A percentile compares a stretch with the other conserved stretches of the same genome.
phyloP scores from a whole-genome alignment of 2,329 filamentous ascomycete genomes.

The Xylaria digitata region DNA sequence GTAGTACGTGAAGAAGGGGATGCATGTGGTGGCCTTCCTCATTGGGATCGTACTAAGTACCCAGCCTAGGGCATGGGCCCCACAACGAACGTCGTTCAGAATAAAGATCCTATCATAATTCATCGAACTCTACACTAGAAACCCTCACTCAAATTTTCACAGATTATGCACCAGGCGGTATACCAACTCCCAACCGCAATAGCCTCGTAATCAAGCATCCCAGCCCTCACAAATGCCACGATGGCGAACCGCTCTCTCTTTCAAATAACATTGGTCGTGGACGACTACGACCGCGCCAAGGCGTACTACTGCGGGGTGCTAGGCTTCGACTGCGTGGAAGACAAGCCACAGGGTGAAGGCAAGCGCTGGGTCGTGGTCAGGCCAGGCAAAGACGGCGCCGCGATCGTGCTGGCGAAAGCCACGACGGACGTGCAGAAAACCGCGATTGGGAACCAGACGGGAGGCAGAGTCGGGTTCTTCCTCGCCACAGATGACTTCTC shows the following conservation, averaged over 20 bases:
- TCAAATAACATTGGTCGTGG: conserved; percentile 32
- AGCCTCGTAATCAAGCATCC: neutral
- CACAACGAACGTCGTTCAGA: conserved; percentile 8
- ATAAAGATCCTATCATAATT: conserved; percentile 6
- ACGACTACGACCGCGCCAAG: conserved; percentile 37
- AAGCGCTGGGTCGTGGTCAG: conserved; percentile 34
- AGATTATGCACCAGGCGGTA: neutral
- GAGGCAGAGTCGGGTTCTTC: conserved; percentile 35
- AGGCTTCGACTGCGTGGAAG: conserved; percentile 29
- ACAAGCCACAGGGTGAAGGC: conserved; percentile 25
- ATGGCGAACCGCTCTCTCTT: conserved; percentile 34
- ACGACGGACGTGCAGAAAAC: conserved; percentile 27
- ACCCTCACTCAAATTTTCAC: neutral
- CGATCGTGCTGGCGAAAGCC: conserved; percentile 31
- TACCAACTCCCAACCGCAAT: neutral
- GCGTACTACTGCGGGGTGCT: conserved; percentile 35
- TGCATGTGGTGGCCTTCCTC: conserved; percentile 23
- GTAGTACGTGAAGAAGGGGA: neutral
- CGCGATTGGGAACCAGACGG: conserved; percentile 30
- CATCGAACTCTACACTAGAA: neutral
- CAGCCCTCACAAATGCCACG: neutral
- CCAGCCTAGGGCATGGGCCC: conserved; percentile 13
- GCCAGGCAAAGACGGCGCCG: conserved; percentile 28
- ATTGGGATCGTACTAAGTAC: conserved; percentile 11
- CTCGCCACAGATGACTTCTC: conserved; percentile 34